A percentile compares a stretch with the other conserved stretches of the same genome.
Evolutionary conservation across 164 flowering plant species (phyloP).

Genomic region (Chloranthus sessilifolius): DNA sequence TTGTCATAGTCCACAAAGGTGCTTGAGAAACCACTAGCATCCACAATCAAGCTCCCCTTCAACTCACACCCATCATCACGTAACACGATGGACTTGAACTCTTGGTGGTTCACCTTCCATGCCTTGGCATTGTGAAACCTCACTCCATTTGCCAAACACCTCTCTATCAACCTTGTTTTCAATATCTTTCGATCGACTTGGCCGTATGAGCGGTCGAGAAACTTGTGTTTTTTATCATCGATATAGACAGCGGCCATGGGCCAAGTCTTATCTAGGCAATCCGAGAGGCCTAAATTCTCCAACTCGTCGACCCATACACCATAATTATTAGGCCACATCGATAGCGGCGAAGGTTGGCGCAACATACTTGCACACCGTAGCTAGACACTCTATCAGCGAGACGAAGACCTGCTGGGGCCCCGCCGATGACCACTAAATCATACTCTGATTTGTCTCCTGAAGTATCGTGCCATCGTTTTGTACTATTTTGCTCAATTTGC

Average conservation of each 20-base stretch:
- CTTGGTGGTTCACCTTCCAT: slow-evolving; percentile 49
- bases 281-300: slow-evolving; percentile 40
- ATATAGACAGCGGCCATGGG: slow-evolving; percentile 42
- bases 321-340: slow-evolving; percentile 70
- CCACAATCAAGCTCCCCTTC: slow-evolving; percentile 53
- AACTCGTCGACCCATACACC: slow-evolving; percentile 90
- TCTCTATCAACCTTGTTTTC: slow-evolving; percentile 38
- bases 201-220: slow-evolving; percentile 57
- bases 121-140: slow-evolving; percentile 62
- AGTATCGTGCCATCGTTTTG: slow-evolving; percentile 26
- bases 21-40: slow-evolving; percentile 66
- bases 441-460: slow-evolving; percentile 28
- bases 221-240: slow-evolving; percentile 47
- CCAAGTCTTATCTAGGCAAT: slow-evolving; percentile 66
- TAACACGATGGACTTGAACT: slow-evolving; percentile 42
- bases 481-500: too few relatives aligned
- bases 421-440: slow-evolving; percentile 60
- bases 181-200: slow-evolving; percentile 43
- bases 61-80: slow-evolving; percentile 62
- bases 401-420: slow-evolving; percentile 75
- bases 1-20: slow-evolving; percentile 37
- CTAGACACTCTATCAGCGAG: slow-evolving; percentile 56
- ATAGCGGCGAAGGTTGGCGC: slow-evolving; percentile 72
- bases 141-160: slow-evolving; percentile 41
- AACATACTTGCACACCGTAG: slow-evolving; percentile 56